Conservation (phyloP, 345 rosid genomes). For the Eutrema yunnanense region DNA sequence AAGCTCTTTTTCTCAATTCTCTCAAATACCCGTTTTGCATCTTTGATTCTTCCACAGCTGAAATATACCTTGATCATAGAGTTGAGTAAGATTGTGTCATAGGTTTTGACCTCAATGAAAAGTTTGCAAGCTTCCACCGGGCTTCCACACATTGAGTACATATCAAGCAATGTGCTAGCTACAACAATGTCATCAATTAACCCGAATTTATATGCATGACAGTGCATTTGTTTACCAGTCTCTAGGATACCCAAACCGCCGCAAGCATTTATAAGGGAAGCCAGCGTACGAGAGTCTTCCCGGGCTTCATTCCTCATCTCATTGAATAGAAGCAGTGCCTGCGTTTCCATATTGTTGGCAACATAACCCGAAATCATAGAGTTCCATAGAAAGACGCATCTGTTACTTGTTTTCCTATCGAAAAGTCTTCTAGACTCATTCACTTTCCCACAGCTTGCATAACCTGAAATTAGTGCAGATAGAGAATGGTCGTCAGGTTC, state of each 20-base stretch:
- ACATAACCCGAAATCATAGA: constrained; percentile 73
- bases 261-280: constrained; percentile 53
- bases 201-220: constrained; percentile 44
- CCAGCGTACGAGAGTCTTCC: constrained; percentile 50
- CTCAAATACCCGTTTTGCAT: constrained; percentile 55
- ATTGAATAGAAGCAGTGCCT: constrained; percentile 51
- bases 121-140: constrained; percentile 60
- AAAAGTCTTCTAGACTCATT: constrained; percentile 53
- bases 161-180: constrained; percentile 63
- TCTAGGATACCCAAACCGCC: constrained; percentile 27
- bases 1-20: constrained; percentile 52
- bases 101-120: constrained; percentile 47
- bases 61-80: constrained; percentile 69
- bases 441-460: constrained; percentile 53
- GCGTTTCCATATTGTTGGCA: constrained; percentile 42
- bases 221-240: constrained; percentile 65
- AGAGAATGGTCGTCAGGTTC: constrained; percentile 66
- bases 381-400: constrained; percentile 61
- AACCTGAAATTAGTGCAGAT: constrained; percentile 74
- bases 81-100: constrained; percentile 73
- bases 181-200: constrained; percentile 43
- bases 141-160: constrained; percentile 63
- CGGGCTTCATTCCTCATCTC: constrained; percentile 48
- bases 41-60: constrained; percentile 65
- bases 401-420: constrained; percentile 27